These are phyloP conservation scores for Puccinellia tenuiflora DNA, from an alignment of 176 grass and related monocot species.

Conservation along the genomic window DNA sequence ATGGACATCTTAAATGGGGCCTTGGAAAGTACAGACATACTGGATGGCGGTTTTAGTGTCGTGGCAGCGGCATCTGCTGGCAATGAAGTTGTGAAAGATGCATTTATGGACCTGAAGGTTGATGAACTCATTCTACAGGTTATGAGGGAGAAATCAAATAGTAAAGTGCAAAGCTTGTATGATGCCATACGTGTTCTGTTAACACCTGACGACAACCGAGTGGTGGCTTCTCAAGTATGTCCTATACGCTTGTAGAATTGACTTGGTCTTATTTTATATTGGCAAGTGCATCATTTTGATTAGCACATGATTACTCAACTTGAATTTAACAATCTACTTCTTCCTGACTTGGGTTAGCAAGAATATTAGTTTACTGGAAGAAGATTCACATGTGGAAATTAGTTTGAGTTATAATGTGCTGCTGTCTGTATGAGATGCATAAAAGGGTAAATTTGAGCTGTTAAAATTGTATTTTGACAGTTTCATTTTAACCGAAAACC, in stretches of 20 bases:
- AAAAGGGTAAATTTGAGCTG: neutral
- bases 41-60: constrained; percentile 64
- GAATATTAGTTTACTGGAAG: neutral
- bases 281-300: neutral
- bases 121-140: constrained; percentile 68
- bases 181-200: constrained; percentile 70
- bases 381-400: neutral
- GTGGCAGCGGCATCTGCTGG: constrained; percentile 60
- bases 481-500: neutral
- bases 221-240: constrained; percentile 90
- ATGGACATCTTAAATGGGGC: constrained; percentile 54
- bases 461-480: neutral
- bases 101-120: constrained; percentile 74
- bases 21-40: constrained; percentile 46
- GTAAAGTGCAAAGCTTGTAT: constrained; percentile 54
- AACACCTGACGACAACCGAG: constrained; percentile 81
- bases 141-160: constrained; percentile 48
- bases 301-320: neutral
- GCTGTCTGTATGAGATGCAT: neutral
- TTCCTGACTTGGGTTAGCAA: neutral
- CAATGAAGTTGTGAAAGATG: constrained; percentile 95
- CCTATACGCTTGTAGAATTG: neutral
- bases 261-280: constrained; percentile 8
- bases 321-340: neutral
- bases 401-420: neutral